A percentile compares a stretch with the other conserved stretches of the same genome.
Evolutionary conservation across 306 rosid species (phyloP).

Genomic region (Corylus avellana): DNA sequence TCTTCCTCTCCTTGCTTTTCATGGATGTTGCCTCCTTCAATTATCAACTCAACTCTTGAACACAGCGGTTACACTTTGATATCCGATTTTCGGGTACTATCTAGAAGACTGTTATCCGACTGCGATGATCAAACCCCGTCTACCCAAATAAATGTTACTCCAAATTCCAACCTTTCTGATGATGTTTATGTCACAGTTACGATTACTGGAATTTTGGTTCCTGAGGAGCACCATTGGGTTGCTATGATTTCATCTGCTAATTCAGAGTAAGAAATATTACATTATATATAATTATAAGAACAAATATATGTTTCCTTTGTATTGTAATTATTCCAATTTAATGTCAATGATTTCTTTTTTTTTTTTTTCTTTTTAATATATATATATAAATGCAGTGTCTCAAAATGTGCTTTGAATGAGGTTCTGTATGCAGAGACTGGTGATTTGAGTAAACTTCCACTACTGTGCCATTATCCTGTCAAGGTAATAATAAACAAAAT

Average conservation of each 20-base stretch:
- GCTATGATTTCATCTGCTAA: background rate
- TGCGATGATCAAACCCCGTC: constrained; percentile 40
- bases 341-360: background rate
- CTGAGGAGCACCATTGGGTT: background rate
- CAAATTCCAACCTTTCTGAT: constrained; percentile 40
- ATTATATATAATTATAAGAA: background rate
- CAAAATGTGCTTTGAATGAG: constrained; percentile 33
- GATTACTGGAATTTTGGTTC: background rate
- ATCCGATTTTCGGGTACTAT: constrained; percentile 61
- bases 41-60: background rate
- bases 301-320: too few relatives aligned
- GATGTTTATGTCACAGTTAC: constrained; percentile 45
- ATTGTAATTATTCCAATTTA: too few relatives aligned
- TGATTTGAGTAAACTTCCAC: constrained; percentile 65
- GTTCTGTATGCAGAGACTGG: constrained; percentile 64
- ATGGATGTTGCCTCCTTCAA: constrained; percentile 27
- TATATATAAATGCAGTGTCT: constrained; percentile 40
- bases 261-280: background rate
- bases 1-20: constrained; percentile 8
- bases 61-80: constrained; percentile 61
- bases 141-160: constrained; percentile 32
- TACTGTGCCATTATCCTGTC: constrained; percentile 91
- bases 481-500: constrained; percentile 49
- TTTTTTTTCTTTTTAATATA: background rate
- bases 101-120: constrained; percentile 41